These are phyloP conservation scores for Pholiota adiposa DNA, from an alignment of 1,284 basidiomycete species.

Conservation along the genomic window DNA sequence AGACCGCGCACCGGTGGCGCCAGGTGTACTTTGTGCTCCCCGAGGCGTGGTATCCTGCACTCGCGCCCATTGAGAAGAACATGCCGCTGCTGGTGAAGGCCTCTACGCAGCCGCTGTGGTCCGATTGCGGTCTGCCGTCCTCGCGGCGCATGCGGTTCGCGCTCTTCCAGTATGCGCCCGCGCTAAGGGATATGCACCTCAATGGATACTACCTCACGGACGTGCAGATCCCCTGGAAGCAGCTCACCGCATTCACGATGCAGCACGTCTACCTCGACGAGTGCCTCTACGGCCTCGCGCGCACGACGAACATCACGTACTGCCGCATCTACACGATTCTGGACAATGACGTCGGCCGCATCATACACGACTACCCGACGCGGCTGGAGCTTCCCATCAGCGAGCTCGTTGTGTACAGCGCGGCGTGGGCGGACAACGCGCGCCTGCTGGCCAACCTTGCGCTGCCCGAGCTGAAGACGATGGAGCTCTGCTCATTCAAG, in stretches of 20 bases:
- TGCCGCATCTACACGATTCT: slow-evolving; percentile 21
- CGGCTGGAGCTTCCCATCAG: slow-evolving; percentile 7
- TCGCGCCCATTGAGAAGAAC: slow-evolving; percentile 10
- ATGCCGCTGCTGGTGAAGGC: slow-evolving; percentile 15
- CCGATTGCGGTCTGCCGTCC: slow-evolving; percentile 17
- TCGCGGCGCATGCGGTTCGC: slow-evolving; percentile 18
- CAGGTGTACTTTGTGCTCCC: slow-evolving; percentile 22
- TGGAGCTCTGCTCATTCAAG: slow-evolving; percentile 14
- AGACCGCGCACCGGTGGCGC: slow-evolving; percentile 17
- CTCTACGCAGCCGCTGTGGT: slow-evolving; percentile 20
- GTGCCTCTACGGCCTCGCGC: slow-evolving; percentile 19
- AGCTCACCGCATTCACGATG: slow-evolving; percentile 15
- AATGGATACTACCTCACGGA: slow-evolving; percentile 26
- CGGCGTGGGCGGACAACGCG: slow-evolving; percentile 13
- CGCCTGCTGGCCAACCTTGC: slow-evolving; percentile 15
- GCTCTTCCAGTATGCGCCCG: slow-evolving; percentile 17
- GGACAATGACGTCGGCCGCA: slow-evolving; percentile 16
- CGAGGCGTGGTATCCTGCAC: slow-evolving; percentile 21
- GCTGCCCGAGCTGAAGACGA: slow-evolving; percentile 5
- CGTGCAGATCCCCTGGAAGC: slow-evolving; percentile 19
- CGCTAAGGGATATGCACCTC: slow-evolving; percentile 17
- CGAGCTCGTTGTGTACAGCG: slow-evolving; percentile 15
- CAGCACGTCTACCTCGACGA: slow-evolving; percentile 25
- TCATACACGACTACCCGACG: slow-evolving; percentile 6
- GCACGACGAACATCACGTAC: slow-evolving; percentile 7